phyloP scores from a whole-genome alignment of 208 protist species.

The Crithidia acanthocephali region DNA sequence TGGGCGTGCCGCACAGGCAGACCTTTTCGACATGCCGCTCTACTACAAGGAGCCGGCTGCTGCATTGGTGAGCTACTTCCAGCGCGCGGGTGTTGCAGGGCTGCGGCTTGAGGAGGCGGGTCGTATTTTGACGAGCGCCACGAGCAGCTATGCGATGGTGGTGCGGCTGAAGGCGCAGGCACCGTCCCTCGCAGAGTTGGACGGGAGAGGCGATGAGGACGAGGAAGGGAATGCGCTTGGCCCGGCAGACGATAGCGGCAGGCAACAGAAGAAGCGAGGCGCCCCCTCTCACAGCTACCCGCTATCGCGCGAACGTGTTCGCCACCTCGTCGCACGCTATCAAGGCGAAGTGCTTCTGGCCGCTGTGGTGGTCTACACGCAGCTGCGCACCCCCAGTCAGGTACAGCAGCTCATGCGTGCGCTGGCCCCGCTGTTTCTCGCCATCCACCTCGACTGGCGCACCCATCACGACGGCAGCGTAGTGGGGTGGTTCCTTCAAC shows the following conservation, averaged over 20 bases:
- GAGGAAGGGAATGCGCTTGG: constrained; percentile 9
- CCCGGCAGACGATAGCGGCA: background rate
- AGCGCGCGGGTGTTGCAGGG: constrained; percentile 36
- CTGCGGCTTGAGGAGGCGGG: constrained; percentile 51
- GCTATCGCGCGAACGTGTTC: constrained; percentile 45
- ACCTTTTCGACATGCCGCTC: constrained; percentile 54
- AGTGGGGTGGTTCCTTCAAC: constrained; percentile 27
- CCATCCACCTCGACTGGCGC: constrained; percentile 24
- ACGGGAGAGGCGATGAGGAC: background rate
- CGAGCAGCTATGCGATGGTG: constrained; percentile 61
- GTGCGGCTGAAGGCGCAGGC: constrained; percentile 73
- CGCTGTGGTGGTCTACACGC: constrained; percentile 72
- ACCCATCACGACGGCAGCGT: constrained; percentile 25
- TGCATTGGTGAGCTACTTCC: constrained; percentile 55
- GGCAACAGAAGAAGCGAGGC: background rate
- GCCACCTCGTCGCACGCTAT: constrained; percentile 59
- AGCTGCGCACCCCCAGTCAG: constrained; percentile 67
- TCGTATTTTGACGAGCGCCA: constrained; percentile 45
- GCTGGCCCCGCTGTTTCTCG: constrained; percentile 63
- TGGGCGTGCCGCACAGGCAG: background rate
- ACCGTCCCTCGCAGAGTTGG: constrained; percentile 2
- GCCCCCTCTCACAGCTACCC: constrained; percentile 10
- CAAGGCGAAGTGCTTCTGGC: constrained; percentile 74
- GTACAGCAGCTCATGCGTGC: constrained; percentile 71
- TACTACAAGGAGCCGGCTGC: constrained; percentile 74